phyloP scores from a whole-genome alignment of 1,284 basidiomycete genomes.

The Spongispora temasekensis region DNA sequence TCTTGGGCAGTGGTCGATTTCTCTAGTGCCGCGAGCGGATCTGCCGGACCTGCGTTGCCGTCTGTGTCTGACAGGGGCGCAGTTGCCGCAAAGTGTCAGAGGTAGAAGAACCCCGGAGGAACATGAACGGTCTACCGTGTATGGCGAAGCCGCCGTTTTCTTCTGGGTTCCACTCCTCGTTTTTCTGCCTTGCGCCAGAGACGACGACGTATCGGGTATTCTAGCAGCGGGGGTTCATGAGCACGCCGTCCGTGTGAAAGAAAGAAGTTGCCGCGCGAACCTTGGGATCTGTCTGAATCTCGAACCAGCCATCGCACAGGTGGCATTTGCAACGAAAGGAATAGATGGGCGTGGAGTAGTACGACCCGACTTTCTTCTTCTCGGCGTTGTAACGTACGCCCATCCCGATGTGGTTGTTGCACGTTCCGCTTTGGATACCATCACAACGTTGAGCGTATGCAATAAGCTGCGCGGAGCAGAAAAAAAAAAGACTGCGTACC shows the following conservation, averaged over 20 bases:
- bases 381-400: slow-evolving; percentile 99
- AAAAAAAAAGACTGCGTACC: slow-evolving; percentile 64
- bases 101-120: too few species aligned
- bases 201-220: slow-evolving; percentile 94
- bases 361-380: slow-evolving; percentile 95
- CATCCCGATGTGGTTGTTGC: slow-evolving; percentile 94
- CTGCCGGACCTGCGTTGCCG: slow-evolving; percentile 58
- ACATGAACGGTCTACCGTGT: slow-evolving; percentile 76
- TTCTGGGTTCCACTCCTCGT: slow-evolving; percentile 94
- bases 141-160: slow-evolving; percentile 93
- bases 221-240: slow-evolving; percentile 49
- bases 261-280: too few species aligned
- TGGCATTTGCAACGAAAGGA: slow-evolving; percentile 98
- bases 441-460: too few species aligned
- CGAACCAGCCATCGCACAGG: slow-evolving; percentile 91
- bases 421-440: slow-evolving; percentile 89
- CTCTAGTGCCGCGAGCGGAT: slow-evolving; percentile 87
- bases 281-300: slow-evolving; percentile 97
- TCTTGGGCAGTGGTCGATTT: slow-evolving; percentile 80
- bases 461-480: too few species aligned
- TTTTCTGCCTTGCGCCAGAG: slow-evolving; percentile 87
- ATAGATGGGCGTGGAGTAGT: slow-evolving; percentile 93
- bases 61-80: slow-evolving; percentile 64
- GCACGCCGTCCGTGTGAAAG: too few species aligned
- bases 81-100: too few species aligned